Percentiles rank a stretch among this genome's conserved stretches.
These are phyloP conservation scores for Aureobasidium sp. DNA, from an alignment of 2,329 filamentous ascomycete species.

Conservation along the genomic window DNA sequence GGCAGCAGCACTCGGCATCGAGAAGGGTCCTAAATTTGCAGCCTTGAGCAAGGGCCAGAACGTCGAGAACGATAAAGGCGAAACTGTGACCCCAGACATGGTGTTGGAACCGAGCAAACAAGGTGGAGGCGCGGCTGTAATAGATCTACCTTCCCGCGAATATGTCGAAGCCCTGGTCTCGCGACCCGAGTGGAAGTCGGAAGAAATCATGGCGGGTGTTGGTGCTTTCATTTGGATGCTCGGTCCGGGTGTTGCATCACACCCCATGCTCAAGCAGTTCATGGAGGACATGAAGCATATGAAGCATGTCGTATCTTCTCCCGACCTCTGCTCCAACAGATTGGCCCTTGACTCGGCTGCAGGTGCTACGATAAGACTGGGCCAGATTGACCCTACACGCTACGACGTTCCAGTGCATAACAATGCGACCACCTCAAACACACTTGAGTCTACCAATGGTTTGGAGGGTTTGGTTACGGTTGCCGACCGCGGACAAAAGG, in stretches of 20 bases:
- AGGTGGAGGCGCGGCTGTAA: constrained; percentile 66
- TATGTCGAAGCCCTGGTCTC: constrained; percentile 63
- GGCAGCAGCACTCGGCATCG: constrained; percentile 58
- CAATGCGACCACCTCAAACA: constrained; percentile 36
- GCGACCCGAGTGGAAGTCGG: constrained; percentile 62
- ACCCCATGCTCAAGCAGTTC: constrained; percentile 59
- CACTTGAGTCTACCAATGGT: not conserved
- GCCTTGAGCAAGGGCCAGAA: constrained; percentile 53
- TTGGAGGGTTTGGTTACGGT: constrained; percentile 17
- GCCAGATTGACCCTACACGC: constrained; percentile 61
- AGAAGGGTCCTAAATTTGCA: constrained; percentile 49
- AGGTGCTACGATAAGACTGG: constrained; percentile 57
- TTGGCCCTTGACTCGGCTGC: constrained; percentile 61
- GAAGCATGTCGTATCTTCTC: constrained; percentile 69
- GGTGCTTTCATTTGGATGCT: constrained; percentile 73
- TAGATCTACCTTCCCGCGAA: constrained; percentile 64
- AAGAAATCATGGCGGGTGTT: constrained; percentile 58
- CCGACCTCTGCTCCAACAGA: constrained; percentile 66
- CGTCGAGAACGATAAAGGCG: constrained; percentile 56
- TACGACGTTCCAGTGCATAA: constrained; percentile 63
- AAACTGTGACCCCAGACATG: constrained; percentile 73
- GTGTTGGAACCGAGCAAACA: constrained; percentile 60
- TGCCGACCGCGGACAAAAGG: constrained; percentile 25
- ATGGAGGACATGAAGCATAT: constrained; percentile 52
- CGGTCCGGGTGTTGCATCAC: constrained; percentile 55